Conservation (phyloP, 2,329 filamentous ascomycete genomes). For the Trichoderma sp. region DNA sequence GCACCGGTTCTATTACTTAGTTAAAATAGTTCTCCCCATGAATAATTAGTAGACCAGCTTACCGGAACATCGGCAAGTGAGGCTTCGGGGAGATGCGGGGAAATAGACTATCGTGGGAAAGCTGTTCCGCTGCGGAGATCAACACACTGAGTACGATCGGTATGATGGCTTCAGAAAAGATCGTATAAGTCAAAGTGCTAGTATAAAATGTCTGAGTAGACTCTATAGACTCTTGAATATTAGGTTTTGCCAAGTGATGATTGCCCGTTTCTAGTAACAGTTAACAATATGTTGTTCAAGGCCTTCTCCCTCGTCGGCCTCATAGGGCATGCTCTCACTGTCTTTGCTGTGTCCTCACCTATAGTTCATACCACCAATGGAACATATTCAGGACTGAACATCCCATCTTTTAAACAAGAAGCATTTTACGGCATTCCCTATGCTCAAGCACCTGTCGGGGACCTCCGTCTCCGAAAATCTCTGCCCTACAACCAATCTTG, state of each 20-base stretch:
- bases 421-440: constrained; percentile 3
- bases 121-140: neutral
- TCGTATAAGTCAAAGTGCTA: neutral
- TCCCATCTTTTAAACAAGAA: constrained; percentile 2
- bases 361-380: neutral
- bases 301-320: neutral
- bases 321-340: neutral
- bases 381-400: neutral
- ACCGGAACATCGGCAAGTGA: neutral
- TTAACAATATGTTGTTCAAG: neutral
- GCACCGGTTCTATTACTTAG: neutral
- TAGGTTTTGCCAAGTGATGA: neutral
- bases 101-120: neutral
- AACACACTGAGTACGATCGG: neutral
- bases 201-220: neutral
- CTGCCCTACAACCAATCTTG: constrained; percentile 5
- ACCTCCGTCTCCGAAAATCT: neutral
- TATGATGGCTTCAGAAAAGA: neutral
- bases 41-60: neutral
- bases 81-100: constrained; percentile 5
- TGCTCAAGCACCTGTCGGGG: neutral
- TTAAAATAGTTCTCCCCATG: neutral
- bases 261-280: neutral
- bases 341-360: neutral
- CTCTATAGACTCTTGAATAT: neutral